Base-by-base conservation (phyloP, 352 stramenopile genomes). In the Phytophthora hibernalis region DNA sequence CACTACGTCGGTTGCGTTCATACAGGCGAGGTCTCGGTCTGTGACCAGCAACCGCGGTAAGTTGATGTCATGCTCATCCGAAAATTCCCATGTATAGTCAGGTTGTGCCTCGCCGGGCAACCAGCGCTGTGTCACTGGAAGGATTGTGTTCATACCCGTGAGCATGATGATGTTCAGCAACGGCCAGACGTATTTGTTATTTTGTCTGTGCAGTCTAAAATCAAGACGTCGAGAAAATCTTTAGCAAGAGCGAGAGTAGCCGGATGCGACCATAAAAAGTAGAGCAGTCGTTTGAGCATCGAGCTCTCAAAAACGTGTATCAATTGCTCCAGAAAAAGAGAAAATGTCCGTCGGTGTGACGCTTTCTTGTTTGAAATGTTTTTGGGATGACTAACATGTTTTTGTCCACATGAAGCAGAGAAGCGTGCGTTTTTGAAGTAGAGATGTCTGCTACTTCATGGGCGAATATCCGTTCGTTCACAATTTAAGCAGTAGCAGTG, bases 201-300 rank as follows among this genome's bases (percentile, higher is more conserved):
- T 31, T 53, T 61, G n/a, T 54, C 45, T 0, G 28, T 61, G 15
- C 42, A 47, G 13, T 61, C 42, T 40, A 40, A 40, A 8, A 40
- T 12, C 4, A 40, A 15, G 16, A n/a, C 16, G 33, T 40, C 33
- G 8, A 40, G 5, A 40, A 15, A 40, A 3, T 40, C 33, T n/a
- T 12, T 8, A 5, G 9, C 33, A 3, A 40, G 33, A 5, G 16
- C 33, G 2, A 40, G 33, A 40, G 33, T 40, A 2, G 12, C 33
- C 5, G 33, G 33, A 40, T 40, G 33, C 16, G 12, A 8, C 33
- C 33, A 40, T n/a, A n/a, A n/a, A n/a, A n/a, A n/a, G n/a, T n/a
- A n/a, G n/a, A n/a, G n/a, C n/a, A n/a, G n/a, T n/a, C n/a, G n/a
- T n/a, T n/a, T n/a, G n/a, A n/a, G n/a, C n/a, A n/a, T n/a, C n/a